Conservation (phyloP, 345 rosid species). For the Eutrema japonicum region DNA sequence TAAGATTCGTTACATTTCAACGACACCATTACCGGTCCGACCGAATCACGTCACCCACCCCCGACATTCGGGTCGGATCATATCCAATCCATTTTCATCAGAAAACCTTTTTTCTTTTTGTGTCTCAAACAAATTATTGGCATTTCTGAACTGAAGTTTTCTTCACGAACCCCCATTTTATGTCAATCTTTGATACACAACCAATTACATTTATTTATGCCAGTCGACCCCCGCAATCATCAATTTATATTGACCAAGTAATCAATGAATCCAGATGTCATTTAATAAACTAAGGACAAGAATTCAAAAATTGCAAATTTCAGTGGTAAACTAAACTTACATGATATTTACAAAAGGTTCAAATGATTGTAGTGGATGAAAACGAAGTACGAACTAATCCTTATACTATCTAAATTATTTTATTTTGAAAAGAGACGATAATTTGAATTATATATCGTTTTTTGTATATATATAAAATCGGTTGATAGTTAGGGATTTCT, state of each 20-base stretch:
- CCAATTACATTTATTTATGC: neutral
- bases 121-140: neutral
- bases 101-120: neutral
- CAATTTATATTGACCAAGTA: conserved; percentile 15
- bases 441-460: no score
- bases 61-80: conserved; percentile 40
- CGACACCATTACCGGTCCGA: conserved; percentile 43
- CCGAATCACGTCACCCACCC: conserved; percentile 43
- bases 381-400: no score
- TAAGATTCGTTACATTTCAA: conserved; percentile 47
- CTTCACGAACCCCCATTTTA: conserved; percentile 7
- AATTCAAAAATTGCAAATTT: neutral
- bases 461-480: no score
- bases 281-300: neutral
- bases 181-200: neutral
- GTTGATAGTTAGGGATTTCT: no score
- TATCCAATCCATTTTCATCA: conserved; percentile 22
- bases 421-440: no score
- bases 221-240: conserved; percentile 11
- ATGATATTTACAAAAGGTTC: no score
- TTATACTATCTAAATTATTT: no score
- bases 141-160: conserved; percentile 1
- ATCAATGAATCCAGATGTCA: neutral
- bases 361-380: no score
- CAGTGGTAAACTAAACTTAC: neutral